Evolutionary conservation across 805 yeast genomes (phyloP), one percentile per base, ranked within the genome.

Genomic region (Metschnikowia shivogae): DNA sequence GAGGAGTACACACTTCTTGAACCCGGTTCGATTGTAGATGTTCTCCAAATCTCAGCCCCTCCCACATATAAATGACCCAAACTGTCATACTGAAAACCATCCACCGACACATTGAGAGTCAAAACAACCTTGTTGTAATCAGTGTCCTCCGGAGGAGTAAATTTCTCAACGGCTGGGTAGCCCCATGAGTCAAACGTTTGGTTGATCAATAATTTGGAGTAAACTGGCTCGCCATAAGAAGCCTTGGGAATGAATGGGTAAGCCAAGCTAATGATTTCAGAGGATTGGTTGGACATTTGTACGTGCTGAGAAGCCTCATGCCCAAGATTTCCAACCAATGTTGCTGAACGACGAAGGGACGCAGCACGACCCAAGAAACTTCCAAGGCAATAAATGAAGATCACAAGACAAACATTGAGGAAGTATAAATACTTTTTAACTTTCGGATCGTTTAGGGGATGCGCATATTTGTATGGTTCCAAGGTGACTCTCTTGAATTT

Each of bases 21-120:
- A 37, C 69, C 67, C 3, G 96, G 96, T 63, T 55, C 82, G 63
- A 45, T 81, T 2, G 96, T 89, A 2, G 92, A 83, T 1, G 56
- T 46, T 34, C 96, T 77, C 95, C 96, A 88, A 33, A 88, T 67
- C 50, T 86, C 86, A 12, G 74, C 69, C 28, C 82, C 86, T 46
- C 73, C 72, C 28, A 85, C 62, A 54, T 75, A 82, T 37, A 86
- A 68, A 59, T 83, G 84, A 13, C 81, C 81, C 52, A 83, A 64
- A 47, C 89, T 65, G 56, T 83, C 88, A 53, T 30, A 47, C 58
- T 83, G 89, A 11, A 78, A 73, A 6, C 86, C 86, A 33, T 63
- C 66, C 6, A 77, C 80, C 11, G 73, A 1, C 88, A 82, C 78
- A 42, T 77, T 70, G 41, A 83, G 61, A 4, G 76, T 72, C 39